These are phyloP conservation scores for Salvia sclarea DNA, from an alignment of 305 asterid genomes.

Conservation along the genomic window DNA sequence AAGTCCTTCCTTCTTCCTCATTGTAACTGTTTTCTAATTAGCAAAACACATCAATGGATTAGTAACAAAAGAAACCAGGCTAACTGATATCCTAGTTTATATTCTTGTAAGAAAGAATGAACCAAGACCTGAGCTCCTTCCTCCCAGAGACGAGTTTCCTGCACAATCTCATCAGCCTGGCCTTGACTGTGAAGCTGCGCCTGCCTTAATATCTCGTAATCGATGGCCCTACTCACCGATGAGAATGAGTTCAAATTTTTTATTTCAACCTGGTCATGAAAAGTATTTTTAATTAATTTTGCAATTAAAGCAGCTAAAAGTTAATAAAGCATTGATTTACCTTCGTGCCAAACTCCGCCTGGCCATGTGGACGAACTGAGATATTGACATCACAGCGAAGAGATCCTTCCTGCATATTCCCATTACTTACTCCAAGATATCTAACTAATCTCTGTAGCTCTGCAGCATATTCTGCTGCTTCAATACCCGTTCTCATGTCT, in stretches of 20 bases:
- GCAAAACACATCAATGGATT: conserved; percentile 30
- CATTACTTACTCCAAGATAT: conserved; percentile 92
- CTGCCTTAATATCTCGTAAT: conserved; percentile 91
- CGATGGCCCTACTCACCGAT: conserved; percentile 90
- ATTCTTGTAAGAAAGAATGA: conserved; percentile 26
- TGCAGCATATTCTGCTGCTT: conserved; percentile 98
- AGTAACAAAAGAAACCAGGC: conserved; percentile 6
- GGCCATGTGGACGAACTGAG: conserved; percentile 91
- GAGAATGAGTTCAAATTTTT: conserved; percentile 96
- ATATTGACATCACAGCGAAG: conserved; percentile 98
- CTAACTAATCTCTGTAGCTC: conserved; percentile 95
- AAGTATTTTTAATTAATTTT: conserved; percentile 17
- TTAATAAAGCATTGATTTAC: conserved; percentile 40
- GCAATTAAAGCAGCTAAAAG: conserved; percentile 14
- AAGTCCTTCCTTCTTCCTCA: conserved; percentile 99
- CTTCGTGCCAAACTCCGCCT: conserved; percentile 91
- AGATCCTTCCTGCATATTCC: conserved; percentile 99
- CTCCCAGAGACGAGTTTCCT: conserved; percentile 99
- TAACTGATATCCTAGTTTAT: background rate
- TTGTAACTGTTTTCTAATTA: conserved; percentile 85
- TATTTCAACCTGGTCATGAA: conserved; percentile 78
- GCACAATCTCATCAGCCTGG: conserved; percentile 79
- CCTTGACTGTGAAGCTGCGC: conserved; percentile 78
- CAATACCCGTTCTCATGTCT: conserved; percentile 97
- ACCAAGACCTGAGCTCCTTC: conserved; percentile 92